Evolutionary conservation across 2,329 filamentous ascomycete species (phyloP), one percentile per base, ranked within the genome.

Genomic region (Aspergillus caelatus): DNA sequence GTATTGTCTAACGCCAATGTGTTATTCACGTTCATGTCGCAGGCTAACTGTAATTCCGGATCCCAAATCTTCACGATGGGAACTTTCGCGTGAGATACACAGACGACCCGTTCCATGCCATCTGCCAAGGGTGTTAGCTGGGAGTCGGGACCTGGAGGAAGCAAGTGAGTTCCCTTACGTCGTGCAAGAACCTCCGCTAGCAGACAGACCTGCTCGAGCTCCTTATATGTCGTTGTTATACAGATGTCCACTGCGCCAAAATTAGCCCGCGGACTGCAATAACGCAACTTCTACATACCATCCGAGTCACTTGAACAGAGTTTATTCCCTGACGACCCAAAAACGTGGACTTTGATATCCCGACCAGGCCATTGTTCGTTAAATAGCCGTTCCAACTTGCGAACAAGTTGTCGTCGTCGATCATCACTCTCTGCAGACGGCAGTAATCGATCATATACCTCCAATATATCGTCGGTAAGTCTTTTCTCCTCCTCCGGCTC

Each of bases 61-160:
- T 99, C 95, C 94, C 95, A 99, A 61, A 97, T 92, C 82, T 98
- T 98, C 70, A 99, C 95, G 73, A 99, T 99, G 4, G 95, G 94
- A 16, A 99, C 95, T 79, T 97, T 98, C 64, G 95, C 95, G 48
- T 91, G 92, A 32, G 93, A 93, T 58, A 98, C 93, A 76, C 95
- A 99, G 28, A 97, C 91, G 1, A 99, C 93, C 72, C 92, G 92
- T 77, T 98, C 87, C 95, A 99, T 99, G 45, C 94, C 94, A 81
- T 93, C 94, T 97, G 72, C 43, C 56, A 56, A 57, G 45, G 60
- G 1, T 58, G 58, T 68, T 53, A 53, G 65, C 72, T 53, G 70
- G 67, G 60, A 55, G 57, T 53, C 52, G 43, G 11, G 54, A 28
- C 16, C 14, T 57, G 23, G 9, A 28, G 32, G 32, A 12, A 39